phyloP scores from a whole-genome alignment of 768 basidiomycete species.

The Xerocomus spinulosus region DNA sequence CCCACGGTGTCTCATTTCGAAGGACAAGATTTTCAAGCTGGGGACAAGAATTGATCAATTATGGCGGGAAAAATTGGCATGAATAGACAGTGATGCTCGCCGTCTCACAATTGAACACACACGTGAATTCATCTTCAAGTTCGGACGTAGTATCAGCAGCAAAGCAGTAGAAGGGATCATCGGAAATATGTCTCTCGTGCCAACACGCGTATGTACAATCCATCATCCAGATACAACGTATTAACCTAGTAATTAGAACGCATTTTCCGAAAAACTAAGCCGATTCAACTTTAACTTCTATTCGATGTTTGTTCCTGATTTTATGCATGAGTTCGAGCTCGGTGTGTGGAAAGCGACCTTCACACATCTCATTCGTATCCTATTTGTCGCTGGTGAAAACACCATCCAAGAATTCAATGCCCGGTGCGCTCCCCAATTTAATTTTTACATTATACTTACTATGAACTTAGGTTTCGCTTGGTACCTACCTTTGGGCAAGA shows the following conservation, averaged over 20 bases:
- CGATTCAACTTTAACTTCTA: slow-evolving; percentile 25
- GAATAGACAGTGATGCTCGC: slow-evolving; percentile 32
- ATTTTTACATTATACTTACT: too few relatives aligned
- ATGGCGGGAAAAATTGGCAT: slow-evolving; percentile 4
- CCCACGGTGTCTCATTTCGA: slow-evolving; percentile 16
- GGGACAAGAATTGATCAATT: not conserved
- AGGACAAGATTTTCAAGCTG: not conserved
- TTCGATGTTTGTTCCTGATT: slow-evolving; percentile 23
- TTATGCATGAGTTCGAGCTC: slow-evolving; percentile 33
- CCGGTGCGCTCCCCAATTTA: too few relatives aligned
- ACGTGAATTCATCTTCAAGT: slow-evolving; percentile 31
- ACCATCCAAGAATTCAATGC: slow-evolving; percentile 23
- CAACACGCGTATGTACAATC: not conserved
- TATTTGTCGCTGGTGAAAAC: slow-evolving; percentile 14
- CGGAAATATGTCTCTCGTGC: slow-evolving; percentile 12
- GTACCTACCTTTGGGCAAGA: slow-evolving; percentile 31
- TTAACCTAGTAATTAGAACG: slow-evolving; percentile 32
- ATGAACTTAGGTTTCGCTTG: slow-evolving; percentile 9
- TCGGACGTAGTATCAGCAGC: not conserved
- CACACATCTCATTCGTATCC: slow-evolving; percentile 16
- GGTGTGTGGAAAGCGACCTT: slow-evolving; percentile 28
- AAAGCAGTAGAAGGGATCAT: not conserved
- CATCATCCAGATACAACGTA: too few relatives aligned
- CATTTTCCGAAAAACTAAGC: slow-evolving; percentile 23
- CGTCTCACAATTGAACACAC: slow-evolving; percentile 34